phyloP scores from a whole-genome alignment of 75 land plant genomes.

The Selaginella tamariscina region DNA sequence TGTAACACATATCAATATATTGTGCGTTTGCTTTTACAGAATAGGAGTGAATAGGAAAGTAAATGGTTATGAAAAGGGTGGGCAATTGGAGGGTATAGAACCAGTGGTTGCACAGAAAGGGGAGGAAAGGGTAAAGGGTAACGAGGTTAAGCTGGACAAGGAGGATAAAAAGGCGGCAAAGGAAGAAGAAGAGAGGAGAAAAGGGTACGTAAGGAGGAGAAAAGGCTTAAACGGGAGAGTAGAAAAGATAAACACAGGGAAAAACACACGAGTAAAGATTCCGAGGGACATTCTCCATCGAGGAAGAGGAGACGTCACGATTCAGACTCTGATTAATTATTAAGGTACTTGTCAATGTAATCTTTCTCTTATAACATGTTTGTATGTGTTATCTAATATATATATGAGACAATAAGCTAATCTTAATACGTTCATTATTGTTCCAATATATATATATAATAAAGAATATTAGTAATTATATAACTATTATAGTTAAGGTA shows the following conservation, averaged over 20 bases:
- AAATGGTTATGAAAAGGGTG: not conserved
- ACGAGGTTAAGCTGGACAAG: too few relatives aligned
- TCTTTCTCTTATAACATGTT: too few relatives aligned
- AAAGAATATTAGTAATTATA: too few relatives aligned
- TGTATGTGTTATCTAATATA: too few relatives aligned
- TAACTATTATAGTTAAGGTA: too few relatives aligned
- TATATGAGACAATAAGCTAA: too few relatives aligned
- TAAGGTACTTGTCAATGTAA: too few relatives aligned
- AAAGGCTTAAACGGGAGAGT: not conserved
- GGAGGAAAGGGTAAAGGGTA: too few relatives aligned
- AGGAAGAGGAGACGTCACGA: not conserved
- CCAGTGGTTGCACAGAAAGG: too few relatives aligned
- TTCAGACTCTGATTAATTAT: not conserved
- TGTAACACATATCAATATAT: too few relatives aligned
- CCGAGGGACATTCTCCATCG: not conserved
- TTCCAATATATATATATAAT: too few relatives aligned
- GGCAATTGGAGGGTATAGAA: not conserved
- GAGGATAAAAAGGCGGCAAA: not conserved
- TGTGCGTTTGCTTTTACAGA: not conserved
- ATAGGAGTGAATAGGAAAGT: not conserved
- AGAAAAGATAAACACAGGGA: not conserved
- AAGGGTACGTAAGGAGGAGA: not conserved
- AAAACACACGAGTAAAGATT: not conserved
- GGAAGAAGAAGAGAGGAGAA: not conserved
- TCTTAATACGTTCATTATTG: too few relatives aligned